phyloP scores from a whole-genome alignment of 2,329 filamentous ascomycete genomes.

The Epichloe uncinata region DNA sequence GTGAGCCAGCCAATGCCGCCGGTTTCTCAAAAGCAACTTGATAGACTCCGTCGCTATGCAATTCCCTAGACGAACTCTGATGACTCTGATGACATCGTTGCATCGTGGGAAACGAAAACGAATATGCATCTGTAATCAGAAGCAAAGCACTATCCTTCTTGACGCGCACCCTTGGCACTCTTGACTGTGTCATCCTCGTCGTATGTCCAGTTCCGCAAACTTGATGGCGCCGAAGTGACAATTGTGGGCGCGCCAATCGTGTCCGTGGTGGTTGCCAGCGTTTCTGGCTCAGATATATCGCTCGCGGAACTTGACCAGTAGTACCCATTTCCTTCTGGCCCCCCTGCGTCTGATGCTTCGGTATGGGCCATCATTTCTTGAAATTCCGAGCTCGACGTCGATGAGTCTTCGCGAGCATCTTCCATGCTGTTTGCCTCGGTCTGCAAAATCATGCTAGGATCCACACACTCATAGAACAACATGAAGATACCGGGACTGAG shows the following conservation, averaged over 20 bases:
- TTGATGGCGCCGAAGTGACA: not conserved
- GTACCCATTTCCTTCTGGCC: not conserved
- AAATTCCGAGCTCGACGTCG: not conserved
- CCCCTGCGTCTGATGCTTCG: not conserved
- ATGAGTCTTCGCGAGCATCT: constrained; percentile 6
- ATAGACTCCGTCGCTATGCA: constrained; percentile 2
- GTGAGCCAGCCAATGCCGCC: not conserved
- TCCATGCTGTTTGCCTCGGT: constrained; percentile 14
- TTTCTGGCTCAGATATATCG: constrained; percentile 1
- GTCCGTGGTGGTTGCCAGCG: constrained; percentile 1
- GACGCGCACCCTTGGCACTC: not conserved
- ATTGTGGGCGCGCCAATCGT: not conserved
- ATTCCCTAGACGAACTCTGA: not conserved
- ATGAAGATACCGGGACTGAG: constrained; percentile 78
- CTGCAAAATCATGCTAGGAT: constrained; percentile 34
- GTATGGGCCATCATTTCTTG: not conserved
- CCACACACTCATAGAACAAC: constrained; percentile 82
- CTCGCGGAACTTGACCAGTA: constrained; percentile 1
- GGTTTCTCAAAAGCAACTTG: not conserved
- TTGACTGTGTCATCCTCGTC: constrained; percentile 1
- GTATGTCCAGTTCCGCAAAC: constrained; percentile 1
- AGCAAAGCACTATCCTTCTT: not conserved
- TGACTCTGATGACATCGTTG: not conserved
- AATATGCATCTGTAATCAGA: not conserved
- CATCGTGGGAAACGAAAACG: not conserved